phyloP scores from a whole-genome alignment of 2,329 filamentous ascomycete species.

The Xylariaceae sp. region DNA sequence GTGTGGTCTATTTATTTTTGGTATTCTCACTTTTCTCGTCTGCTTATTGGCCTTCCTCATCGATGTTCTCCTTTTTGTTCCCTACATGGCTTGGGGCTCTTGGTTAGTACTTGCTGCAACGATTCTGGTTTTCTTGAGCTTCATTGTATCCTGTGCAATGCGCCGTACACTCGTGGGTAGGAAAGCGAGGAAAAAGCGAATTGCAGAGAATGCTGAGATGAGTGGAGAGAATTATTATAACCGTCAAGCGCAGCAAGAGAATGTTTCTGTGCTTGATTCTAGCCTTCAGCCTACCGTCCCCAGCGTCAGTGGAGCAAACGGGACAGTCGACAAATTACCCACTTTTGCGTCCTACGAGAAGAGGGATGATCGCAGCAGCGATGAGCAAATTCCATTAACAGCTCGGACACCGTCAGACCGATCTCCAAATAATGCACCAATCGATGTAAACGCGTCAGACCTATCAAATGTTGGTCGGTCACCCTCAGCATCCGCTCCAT shows the following conservation, averaged over 20 bases:
- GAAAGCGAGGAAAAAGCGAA: conserved; percentile 90
- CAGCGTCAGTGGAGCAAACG: conserved; percentile 61
- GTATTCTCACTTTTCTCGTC: conserved; percentile 82
- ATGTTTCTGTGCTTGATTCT: conserved; percentile 46
- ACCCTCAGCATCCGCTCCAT: conserved; percentile 49
- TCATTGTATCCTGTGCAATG: conserved; percentile 92
- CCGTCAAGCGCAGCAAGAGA: conserved; percentile 64
- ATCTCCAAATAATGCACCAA: conserved; percentile 53
- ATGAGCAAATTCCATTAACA: conserved; percentile 75
- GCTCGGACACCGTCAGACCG: conserved; percentile 65
- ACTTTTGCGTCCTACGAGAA: conserved; percentile 71
- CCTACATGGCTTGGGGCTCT: conserved; percentile 91
- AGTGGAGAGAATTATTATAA: conserved; percentile 92
- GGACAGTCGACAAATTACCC: conserved; percentile 53
- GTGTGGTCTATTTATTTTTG: conserved; percentile 82
- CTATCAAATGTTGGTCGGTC: conserved; percentile 44
- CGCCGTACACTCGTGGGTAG: conserved; percentile 87
- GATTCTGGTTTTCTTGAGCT: conserved; percentile 80
- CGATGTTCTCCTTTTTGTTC: conserved; percentile 92
- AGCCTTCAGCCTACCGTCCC: conserved; percentile 64
- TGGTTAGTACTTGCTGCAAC: conserved; percentile 92
- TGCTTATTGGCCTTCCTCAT: conserved; percentile 88
- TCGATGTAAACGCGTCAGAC: conserved; percentile 48
- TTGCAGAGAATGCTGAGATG: conserved; percentile 96
- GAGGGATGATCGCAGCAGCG: conserved; percentile 65